A percentile compares a stretch with the other conserved stretches of the same genome.
phyloP scores from a whole-genome alignment of 2,329 filamentous ascomycete species.

The Rhynchosporium secalis region DNA sequence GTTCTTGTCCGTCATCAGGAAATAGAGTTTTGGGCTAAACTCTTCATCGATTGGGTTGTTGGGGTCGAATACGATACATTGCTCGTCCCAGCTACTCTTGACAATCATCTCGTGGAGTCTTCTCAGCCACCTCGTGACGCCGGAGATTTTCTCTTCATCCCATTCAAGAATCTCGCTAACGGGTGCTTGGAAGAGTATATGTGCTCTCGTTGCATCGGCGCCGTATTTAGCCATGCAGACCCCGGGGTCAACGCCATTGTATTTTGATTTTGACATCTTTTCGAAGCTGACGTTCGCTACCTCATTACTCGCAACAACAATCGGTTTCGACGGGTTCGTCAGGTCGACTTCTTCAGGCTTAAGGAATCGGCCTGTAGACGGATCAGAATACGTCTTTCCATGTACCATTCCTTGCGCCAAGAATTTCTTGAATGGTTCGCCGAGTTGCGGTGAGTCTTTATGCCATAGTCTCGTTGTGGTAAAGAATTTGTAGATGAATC shows the following conservation, averaged over 20 bases:
- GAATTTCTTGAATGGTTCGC: conserved; percentile 79
- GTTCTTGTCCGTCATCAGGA: background rate
- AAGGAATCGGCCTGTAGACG: conserved; percentile 72
- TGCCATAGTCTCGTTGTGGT: conserved; percentile 55
- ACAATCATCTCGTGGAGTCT: conserved; percentile 49
- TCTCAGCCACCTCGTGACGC: conserved; percentile 77
- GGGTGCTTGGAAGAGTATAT: conserved; percentile 87
- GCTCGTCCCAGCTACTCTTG: background rate
- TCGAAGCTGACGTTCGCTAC: conserved; percentile 68
- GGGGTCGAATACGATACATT: too few relatives aligned
- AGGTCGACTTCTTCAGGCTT: conserved; percentile 73
- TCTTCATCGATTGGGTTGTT: background rate
- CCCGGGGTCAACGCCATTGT: conserved; percentile 85
- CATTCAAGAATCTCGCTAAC: conserved; percentile 83
- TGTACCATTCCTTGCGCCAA: conserved; percentile 94
- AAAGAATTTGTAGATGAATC: conserved; percentile 88
- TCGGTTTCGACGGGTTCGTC: conserved; percentile 54
- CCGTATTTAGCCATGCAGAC: conserved; percentile 72
- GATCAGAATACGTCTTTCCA: conserved; percentile 78
- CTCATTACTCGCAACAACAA: conserved; percentile 61
- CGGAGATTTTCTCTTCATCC: conserved; percentile 80
- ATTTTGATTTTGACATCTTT: conserved; percentile 95
- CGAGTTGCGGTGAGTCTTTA: conserved; percentile 45
- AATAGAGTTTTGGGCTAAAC: conserved; percentile 10
- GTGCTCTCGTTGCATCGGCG: conserved; percentile 79